Base-by-base conservation (phyloP, 495 filamentous ascomycete genomes). In the Acidomyces sp. region DNA sequence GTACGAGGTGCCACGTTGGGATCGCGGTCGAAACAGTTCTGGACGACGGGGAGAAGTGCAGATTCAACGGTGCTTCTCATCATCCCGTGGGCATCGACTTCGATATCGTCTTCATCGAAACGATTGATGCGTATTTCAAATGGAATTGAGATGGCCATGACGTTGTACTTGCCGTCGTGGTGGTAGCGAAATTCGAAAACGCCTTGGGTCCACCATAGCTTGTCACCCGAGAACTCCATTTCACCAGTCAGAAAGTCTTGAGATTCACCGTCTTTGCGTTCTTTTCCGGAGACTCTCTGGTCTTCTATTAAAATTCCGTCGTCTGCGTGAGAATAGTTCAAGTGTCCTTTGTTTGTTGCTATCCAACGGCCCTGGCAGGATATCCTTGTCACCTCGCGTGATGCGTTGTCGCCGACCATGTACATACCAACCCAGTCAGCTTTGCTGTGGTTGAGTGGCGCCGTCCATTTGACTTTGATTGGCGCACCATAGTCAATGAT, bases 161-260 rank as follows among this genome's bases (percentile, higher is more conserved):
- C 88, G 51, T 83, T 83, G 60, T 96, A 84, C 53, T 82, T 81
- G 42, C 84, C 85, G 49, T 83, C 80, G 63, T 97, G 90, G 66
- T 97, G 90, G 62, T 94, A 95, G 7, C 90, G 77, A 63, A 97
- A 87, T 54, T 97, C 90, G 55, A 92, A 96, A 27, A 85, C 80
- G 34, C 90, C 90, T 28, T 87, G 81, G 1, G 78, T 90, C 90
- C 90, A 97, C 75, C 85, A 96, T 11, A 90, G 69, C 64, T 96
- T 96, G 68, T 95, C 86, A 27, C 87, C 87, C 12, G 75, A 69
- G 51, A 97, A 95, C 26, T 82, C 58, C 62, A 96, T 74, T 57
- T 96, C 87, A 42, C 90, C 90, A 18, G 64, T 61, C 3, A 77
- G 59, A 42, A 69, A 66, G 41, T 75, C 68, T 25, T 53, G 56